Evolutionary conservation across 139 green algal species (phyloP).

Genomic region (Edaphochlamys debaryana): DNA sequence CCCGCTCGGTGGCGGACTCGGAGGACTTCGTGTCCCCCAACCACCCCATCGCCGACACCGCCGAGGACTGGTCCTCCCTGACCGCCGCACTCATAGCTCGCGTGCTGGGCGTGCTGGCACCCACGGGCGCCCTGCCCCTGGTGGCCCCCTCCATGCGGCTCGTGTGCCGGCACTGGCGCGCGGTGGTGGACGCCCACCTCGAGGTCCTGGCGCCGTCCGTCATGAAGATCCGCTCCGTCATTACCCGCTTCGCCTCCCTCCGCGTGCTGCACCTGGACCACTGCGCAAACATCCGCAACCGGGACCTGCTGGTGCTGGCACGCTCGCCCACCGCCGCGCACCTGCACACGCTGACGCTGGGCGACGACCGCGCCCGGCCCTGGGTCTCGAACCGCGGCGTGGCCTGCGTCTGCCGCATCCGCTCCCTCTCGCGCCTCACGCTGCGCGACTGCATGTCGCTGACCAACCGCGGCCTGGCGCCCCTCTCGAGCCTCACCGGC

Average conservation of each 20-base stretch:
- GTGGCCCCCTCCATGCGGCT: slow-evolving; percentile 18
- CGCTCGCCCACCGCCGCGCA: neutral
- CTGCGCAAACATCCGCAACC: slow-evolving; percentile 53
- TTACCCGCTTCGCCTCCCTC: slow-evolving; percentile 49
- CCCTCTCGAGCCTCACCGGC: slow-evolving; percentile 24
- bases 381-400: slow-evolving; percentile 60
- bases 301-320: slow-evolving; percentile 46
- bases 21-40: slow-evolving; percentile 10
- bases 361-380: slow-evolving; percentile 49
- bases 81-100: slow-evolving; percentile 38
- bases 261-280: slow-evolving; percentile 47
- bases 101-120: slow-evolving; percentile 41
- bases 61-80: slow-evolving; percentile 37
- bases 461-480: slow-evolving; percentile 45
- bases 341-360: slow-evolving; percentile 56
- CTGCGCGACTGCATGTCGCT: slow-evolving; percentile 58
- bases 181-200: slow-evolving; percentile 44
- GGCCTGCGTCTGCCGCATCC: slow-evolving; percentile 41
- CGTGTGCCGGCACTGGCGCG: slow-evolving; percentile 58
- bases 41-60: slow-evolving; percentile 16
- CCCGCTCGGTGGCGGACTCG: neutral
- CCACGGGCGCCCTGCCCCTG: slow-evolving; percentile 5
- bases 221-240: slow-evolving; percentile 37
- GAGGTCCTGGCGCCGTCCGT: slow-evolving; percentile 43
- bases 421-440: slow-evolving; percentile 47